Evolutionary conservation across 495 filamentous ascomycete species (phyloP), one percentile per base, ranked within the genome.

Genomic region (Echria macrotheca): DNA sequence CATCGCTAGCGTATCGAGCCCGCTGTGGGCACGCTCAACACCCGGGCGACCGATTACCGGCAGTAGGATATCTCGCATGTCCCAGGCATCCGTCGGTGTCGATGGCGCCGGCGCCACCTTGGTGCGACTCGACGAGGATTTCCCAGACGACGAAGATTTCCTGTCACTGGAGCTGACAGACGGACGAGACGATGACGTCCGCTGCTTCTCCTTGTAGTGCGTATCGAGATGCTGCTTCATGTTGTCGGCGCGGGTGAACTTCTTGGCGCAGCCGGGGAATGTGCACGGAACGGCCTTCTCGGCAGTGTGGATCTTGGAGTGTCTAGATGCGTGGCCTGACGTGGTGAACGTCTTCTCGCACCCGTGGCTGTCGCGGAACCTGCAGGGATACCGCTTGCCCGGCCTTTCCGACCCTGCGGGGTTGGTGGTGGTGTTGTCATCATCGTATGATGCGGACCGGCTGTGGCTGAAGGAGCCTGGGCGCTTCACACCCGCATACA

Each of bases 181-280:
- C 3, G 59, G 53, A 4, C 61, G 53, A 1, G 63, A 49, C 1
- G 60, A 56, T 12, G 66, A 62, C 6, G 66, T 56, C 14, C 72
- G 64, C 1, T 69, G 63, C 56, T 72, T 71, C 43, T 75, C 70
- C 58, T 78, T 82, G 65, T 73, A 82, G 65, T 97, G 91, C 1
- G 93, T 97, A 40, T 91, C 81, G 44, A 89, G 83, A 60, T 97
- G 91, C 58, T 97, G 91, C 74, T 96, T 96, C 87, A 96, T 96
- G 69, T 97, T 97, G 70, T 97, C 91, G 60, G 93, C 89, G 36
- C 91, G 83, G 4, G 93, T 96, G 61, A 97, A 97, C 39, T 88
- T 88, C 69, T 96, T 96, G 65, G 84, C 79, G 72, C 91, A 97
- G 26, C 72, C 74, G 4, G 61, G 43, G 49, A 85, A 89, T 0